Conservation (phyloP, 805 yeast genomes). For the Maudiozyma saulgeensis region DNA sequence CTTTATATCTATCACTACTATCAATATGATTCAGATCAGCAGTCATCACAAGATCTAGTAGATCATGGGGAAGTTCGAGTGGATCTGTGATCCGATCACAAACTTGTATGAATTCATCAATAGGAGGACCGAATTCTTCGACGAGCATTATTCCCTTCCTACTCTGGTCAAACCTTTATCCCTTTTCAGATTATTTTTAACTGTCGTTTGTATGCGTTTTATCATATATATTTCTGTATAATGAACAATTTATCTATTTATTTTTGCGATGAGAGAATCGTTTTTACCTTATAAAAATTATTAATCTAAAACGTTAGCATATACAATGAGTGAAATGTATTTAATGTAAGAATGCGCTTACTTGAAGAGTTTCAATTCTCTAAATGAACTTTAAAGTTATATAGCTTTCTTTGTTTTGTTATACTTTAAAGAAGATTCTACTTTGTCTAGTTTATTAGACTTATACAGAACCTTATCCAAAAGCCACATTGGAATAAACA, state of each 20-base stretch:
- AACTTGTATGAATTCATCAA: neutral
- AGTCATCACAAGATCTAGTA: neutral
- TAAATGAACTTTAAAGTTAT: neutral
- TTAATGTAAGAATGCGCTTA: too few species aligned
- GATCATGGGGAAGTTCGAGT: neutral
- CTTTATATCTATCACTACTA: neutral
- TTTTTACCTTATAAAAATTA: too few species aligned
- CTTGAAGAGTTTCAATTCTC: too few species aligned
- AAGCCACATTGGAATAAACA: conserved; percentile 38
- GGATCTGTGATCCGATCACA: neutral
- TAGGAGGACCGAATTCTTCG: neutral
- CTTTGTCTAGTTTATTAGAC: neutral
- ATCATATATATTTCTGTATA: too few species aligned
- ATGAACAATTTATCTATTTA: too few species aligned
- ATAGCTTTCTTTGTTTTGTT: neutral
- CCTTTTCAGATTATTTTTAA: too few species aligned
- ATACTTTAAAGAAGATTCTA: neutral
- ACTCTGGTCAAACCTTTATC: too few species aligned
- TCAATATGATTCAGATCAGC: neutral
- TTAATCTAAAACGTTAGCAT: too few species aligned
- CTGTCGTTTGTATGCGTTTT: too few species aligned
- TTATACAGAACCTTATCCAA: conserved; percentile 24
- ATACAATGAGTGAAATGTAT: too few species aligned
- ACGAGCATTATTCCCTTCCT: neutral
- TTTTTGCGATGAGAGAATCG: too few species aligned